These are phyloP conservation scores for Cyclostephanos invisitatus DNA, from an alignment of 108 stramenopile genomes.

Conservation along the genomic window DNA sequence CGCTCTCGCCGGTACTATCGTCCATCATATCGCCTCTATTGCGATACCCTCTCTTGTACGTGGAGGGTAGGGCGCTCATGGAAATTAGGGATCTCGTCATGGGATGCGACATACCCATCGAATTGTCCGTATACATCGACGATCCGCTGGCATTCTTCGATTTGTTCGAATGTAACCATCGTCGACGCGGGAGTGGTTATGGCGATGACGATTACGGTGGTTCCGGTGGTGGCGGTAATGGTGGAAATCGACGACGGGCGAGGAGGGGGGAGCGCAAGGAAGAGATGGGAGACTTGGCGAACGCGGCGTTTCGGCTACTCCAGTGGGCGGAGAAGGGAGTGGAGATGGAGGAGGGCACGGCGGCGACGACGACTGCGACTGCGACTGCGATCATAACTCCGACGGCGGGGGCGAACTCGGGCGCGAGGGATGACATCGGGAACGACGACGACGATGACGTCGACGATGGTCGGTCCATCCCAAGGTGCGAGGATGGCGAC, in stretches of 20 bases:
- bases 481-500: slow-evolving; percentile 13
- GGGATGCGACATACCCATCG: slow-evolving; percentile 69
- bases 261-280: slow-evolving; percentile 2
- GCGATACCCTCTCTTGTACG: slow-evolving; percentile 19
- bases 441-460: slow-evolving; percentile 18
- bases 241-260: slow-evolving; percentile 3
- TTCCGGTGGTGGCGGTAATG: neutral
- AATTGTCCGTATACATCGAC: slow-evolving; percentile 41
- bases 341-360: slow-evolving; percentile 42
- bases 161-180: slow-evolving; percentile 34
- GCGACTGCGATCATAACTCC: too few species aligned
- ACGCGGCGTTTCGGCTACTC: slow-evolving; percentile 73
- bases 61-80: slow-evolving; percentile 64
- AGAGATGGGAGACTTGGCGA: slow-evolving; percentile 9
- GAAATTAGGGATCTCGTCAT: slow-evolving; percentile 61
- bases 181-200: neutral
- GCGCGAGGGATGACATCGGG: slow-evolving; percentile 12
- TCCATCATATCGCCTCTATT: slow-evolving; percentile 60
- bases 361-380: slow-evolving; percentile 12
- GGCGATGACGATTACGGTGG: neutral
- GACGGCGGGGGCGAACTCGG: slow-evolving; percentile 1
- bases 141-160: slow-evolving; percentile 57
- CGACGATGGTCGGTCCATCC: neutral
- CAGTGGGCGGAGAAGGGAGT: slow-evolving; percentile 84
- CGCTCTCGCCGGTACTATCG: slow-evolving; percentile 52